Conservation (phyloP, 805 yeast genomes). For the Wickerhamomyces bovis region DNA sequence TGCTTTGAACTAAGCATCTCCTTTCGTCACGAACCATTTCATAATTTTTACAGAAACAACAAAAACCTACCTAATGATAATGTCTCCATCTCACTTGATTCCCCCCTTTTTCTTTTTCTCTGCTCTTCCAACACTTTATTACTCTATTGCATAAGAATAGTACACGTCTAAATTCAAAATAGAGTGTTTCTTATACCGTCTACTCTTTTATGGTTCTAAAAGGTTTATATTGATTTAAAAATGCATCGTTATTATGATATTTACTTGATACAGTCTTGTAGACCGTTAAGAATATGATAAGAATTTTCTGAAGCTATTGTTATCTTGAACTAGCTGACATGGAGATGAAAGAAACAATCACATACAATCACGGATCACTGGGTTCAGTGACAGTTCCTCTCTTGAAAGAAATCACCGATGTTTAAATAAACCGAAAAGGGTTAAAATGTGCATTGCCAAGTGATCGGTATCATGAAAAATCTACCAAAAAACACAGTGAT, state of each 20-base stretch:
- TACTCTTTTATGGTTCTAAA: neutral
- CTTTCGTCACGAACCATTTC: neutral
- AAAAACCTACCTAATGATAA: neutral
- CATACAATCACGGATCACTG: no score
- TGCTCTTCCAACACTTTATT: neutral
- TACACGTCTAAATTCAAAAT: neutral
- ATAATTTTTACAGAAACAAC: neutral
- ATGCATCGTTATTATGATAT: neutral
- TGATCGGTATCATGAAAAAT: no score
- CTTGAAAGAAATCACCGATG: neutral
- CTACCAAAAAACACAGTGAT: no score
- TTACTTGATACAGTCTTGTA: neutral
- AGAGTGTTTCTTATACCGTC: neutral
- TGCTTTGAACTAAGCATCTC: neutral
- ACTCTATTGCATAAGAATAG: neutral
- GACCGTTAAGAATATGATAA: no score
- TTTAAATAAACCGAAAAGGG: neutral
- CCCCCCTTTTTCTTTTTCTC: neutral
- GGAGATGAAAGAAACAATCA: no score
- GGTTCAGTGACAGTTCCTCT: no score
- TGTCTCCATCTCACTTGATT: neutral
- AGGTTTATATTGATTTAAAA: neutral
- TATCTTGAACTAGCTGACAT: no score
- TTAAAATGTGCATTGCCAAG: neutral
- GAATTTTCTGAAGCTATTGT: no score